These are phyloP conservation scores for Gossypium aridum DNA, from an alignment of 441 rosid species.

Conservation along the genomic window DNA sequence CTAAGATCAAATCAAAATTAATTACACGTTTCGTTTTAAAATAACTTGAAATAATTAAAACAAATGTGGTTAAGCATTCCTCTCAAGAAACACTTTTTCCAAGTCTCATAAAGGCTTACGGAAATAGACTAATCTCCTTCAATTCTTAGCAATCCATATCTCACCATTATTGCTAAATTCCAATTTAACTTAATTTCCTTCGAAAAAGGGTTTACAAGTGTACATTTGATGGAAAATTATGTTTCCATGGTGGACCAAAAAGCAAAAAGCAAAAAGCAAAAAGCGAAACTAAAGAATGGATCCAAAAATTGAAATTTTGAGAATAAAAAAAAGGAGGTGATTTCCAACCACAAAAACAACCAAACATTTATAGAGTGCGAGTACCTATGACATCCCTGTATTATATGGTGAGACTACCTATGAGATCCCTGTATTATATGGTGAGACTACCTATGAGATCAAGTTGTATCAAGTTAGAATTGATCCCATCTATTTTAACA, in stretches of 20 bases:
- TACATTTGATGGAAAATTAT: neutral
- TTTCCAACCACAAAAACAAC: too few relatives aligned
- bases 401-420: too few relatives aligned
- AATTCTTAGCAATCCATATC: neutral
- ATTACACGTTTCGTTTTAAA: neutral
- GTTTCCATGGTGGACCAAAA: neutral
- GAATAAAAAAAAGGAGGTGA: too few relatives aligned
- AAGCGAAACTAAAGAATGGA: neutral
- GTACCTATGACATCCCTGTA: too few relatives aligned
- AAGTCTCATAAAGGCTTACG: neutral
- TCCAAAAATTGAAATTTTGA: neutral
- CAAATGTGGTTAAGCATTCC: neutral
- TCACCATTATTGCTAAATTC: conserved; percentile 6
- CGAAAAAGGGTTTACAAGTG: neutral
- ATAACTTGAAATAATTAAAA: neutral
- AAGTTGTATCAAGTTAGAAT: too few relatives aligned
- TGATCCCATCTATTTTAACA: too few relatives aligned
- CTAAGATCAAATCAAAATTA: neutral
- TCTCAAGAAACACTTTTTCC: neutral
- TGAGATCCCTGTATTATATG: too few relatives aligned
- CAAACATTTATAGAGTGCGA: too few relatives aligned
- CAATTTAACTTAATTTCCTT: neutral
- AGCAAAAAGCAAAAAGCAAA: neutral
- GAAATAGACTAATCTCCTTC: neutral
- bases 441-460: too few relatives aligned